These are phyloP conservation scores for Abrus precatorius DNA, from an alignment of 306 rosid genomes.

Conservation along the genomic window DNA sequence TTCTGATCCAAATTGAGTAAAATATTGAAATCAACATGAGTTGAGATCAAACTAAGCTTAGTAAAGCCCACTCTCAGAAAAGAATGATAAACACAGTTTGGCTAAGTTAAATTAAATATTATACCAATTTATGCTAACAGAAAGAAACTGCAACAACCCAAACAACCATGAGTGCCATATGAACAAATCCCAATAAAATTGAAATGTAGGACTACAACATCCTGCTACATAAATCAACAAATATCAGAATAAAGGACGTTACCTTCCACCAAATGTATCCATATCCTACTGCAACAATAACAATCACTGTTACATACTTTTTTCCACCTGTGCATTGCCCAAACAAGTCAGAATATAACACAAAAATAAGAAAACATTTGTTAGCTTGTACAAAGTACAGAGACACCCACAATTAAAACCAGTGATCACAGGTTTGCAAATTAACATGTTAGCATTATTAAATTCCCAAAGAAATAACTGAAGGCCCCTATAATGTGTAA, in stretches of 20 bases:
- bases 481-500: constrained; percentile 16
- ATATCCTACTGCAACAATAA: constrained; percentile 75
- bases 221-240: constrained; percentile 33
- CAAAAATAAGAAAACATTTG: constrained; percentile 8
- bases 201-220: constrained; percentile 32
- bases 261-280: constrained; percentile 99
- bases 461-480: constrained; percentile 16
- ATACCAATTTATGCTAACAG: constrained; percentile 22
- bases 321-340: constrained; percentile 62
- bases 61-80: constrained; percentile 1
- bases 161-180: constrained; percentile 18
- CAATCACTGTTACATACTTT: constrained; percentile 71
- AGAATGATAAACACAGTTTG: constrained; percentile 8
- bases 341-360: constrained; percentile 48
- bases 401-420: constrained; percentile 21
- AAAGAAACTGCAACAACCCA: constrained; percentile 25
- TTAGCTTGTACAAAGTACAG: constrained; percentile 30
- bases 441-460: neutral
- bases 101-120: constrained; percentile 9
- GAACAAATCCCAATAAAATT: constrained; percentile 20
- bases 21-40: constrained; percentile 20
- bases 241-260: constrained; percentile 43
- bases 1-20: neutral
- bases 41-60: constrained; percentile 32
- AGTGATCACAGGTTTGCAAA: constrained; percentile 35